A percentile compares a stretch with the other conserved stretches of the same genome.
phyloP scores from a whole-genome alignment of 2,329 filamentous ascomycete species.

The Botrytis squamosa region DNA sequence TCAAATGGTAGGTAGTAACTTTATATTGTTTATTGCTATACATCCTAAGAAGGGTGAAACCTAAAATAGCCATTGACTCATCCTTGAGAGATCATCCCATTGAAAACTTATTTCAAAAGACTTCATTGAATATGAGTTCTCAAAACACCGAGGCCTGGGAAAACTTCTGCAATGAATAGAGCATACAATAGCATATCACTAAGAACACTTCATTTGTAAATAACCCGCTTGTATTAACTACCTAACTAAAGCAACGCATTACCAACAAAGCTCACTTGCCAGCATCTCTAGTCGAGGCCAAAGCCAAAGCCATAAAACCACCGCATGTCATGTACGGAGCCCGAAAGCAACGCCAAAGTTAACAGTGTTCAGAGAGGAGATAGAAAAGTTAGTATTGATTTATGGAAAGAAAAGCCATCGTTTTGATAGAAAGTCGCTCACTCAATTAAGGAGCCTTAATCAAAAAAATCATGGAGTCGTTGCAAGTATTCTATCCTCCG shows the following conservation, averaged over 20 bases:
- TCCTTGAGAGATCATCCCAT: background rate
- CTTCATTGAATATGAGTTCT: background rate
- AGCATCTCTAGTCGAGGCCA: background rate
- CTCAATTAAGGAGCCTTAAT: background rate
- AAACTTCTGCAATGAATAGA: background rate
- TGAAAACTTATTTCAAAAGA: background rate
- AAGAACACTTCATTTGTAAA: background rate
- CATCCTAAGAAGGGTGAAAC: background rate
- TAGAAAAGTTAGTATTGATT: too few relatives aligned
- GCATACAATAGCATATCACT: background rate
- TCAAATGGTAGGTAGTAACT: rapidly evolving
- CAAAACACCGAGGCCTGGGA: too few relatives aligned
- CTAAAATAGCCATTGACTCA: background rate
- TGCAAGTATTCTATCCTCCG: too few relatives aligned
- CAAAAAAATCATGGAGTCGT: background rate
- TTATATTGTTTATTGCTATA: background rate
- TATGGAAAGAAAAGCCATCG: background rate
- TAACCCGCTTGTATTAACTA: background rate
- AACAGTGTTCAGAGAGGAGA: background rate
- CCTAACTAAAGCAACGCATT: background rate
- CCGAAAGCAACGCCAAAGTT: too few relatives aligned
- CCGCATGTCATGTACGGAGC: background rate
- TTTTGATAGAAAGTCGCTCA: background rate
- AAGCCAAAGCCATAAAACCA: background rate
- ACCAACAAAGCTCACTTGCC: background rate